These are phyloP conservation scores for Hibiscus trionum DNA, from an alignment of 345 rosid genomes.

Conservation along the genomic window DNA sequence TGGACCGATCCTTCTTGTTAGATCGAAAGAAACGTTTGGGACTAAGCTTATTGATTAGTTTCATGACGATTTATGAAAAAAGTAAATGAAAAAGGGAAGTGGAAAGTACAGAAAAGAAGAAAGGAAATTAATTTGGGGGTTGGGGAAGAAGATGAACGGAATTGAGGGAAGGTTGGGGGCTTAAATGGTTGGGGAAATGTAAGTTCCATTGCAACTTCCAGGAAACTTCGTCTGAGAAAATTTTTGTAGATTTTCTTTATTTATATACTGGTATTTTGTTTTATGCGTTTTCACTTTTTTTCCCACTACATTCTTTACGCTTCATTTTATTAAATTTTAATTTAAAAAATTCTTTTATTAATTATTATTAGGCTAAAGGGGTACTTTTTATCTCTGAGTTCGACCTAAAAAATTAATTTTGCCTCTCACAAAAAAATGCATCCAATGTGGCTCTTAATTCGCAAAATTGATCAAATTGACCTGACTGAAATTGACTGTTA, in stretches of 20 bases:
- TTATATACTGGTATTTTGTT: background rate
- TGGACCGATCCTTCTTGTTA: constrained; percentile 29
- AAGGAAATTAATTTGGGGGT: background rate
- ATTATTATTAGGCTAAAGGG: too few relatives aligned
- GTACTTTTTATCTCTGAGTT: too few relatives aligned
- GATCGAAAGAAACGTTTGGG: constrained; percentile 59
- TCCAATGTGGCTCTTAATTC: too few relatives aligned
- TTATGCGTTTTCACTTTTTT: too few relatives aligned
- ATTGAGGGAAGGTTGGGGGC: constrained; percentile 17
- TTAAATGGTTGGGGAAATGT: constrained; percentile 42
- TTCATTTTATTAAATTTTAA: too few relatives aligned
- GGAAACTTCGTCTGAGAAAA: constrained; percentile 54
- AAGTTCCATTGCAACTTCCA: constrained; percentile 63
- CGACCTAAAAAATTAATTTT: too few relatives aligned
- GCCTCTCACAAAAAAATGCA: too few relatives aligned
- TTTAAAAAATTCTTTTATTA: too few relatives aligned
- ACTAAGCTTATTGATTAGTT: constrained; percentile 38
- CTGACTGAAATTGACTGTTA: too few relatives aligned
- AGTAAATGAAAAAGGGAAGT: background rate
- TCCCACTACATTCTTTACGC: too few relatives aligned
- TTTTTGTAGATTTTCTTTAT: background rate
- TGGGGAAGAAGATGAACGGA: background rate
- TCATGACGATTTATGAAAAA: constrained; percentile 28
- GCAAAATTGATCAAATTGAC: too few relatives aligned
- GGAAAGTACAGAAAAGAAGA: background rate